Conservation (phyloP, 192 early-diverging fungal genomes). For the Physocladia obscura region DNA sequence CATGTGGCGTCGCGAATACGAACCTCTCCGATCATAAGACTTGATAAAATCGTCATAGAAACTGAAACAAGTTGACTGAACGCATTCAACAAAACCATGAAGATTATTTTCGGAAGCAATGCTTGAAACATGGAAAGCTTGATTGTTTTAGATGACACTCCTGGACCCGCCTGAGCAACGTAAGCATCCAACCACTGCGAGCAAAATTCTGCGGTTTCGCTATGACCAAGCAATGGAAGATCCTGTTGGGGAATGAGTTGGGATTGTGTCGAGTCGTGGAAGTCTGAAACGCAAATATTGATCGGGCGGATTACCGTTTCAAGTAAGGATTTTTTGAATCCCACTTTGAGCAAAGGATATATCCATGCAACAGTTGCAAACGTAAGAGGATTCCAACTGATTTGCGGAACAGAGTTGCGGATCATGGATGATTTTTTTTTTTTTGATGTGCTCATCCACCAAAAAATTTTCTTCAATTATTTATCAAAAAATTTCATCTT, state of each 20-base stretch:
- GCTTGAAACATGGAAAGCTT: neutral
- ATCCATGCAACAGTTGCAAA: constrained; percentile 15
- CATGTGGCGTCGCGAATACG: neutral
- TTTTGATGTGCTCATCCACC: too few relatives aligned
- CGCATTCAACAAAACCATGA: neutral
- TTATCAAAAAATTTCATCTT: too few relatives aligned
- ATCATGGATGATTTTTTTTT: too few relatives aligned
- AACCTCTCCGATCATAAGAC: neutral
- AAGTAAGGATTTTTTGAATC: constrained; percentile 2
- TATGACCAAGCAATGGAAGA: neutral
- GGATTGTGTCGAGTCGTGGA: too few relatives aligned
- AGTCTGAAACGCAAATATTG: too few relatives aligned
- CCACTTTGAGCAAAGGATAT: neutral
- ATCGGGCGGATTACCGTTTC: neutral
- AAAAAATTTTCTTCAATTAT: too few relatives aligned
- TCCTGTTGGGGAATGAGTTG: too few relatives aligned
- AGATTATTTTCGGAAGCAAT: neutral
- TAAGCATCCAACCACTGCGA: neutral
- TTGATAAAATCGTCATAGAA: neutral
- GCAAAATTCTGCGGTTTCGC: neutral
- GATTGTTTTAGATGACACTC: neutral
- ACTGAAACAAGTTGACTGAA: neutral
- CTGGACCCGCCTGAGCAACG: neutral
- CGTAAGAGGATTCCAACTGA: neutral
- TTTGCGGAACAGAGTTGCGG: too few relatives aligned